phyloP scores from a whole-genome alignment of 306 rosid genomes.

The Fagus crenata region DNA sequence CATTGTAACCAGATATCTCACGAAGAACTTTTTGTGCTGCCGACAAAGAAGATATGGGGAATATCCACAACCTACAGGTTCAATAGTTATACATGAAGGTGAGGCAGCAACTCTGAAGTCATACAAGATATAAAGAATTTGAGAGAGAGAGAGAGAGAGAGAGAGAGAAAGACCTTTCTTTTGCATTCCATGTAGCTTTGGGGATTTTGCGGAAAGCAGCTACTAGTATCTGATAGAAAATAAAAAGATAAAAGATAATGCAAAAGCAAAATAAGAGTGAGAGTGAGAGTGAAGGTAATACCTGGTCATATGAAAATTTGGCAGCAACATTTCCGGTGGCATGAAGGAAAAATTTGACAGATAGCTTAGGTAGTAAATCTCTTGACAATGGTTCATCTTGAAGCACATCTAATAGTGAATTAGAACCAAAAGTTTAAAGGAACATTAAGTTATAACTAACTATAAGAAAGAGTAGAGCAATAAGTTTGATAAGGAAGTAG shows the following conservation, averaged over 20 bases:
- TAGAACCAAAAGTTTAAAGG: neutral
- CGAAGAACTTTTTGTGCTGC: constrained; percentile 61
- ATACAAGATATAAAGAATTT: neutral
- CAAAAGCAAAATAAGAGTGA: constrained; percentile 20
- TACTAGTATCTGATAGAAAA: constrained; percentile 53
- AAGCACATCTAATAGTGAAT: constrained; percentile 19
- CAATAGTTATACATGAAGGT: constrained; percentile 28
- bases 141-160: neutral
- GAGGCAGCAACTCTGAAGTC: neutral
- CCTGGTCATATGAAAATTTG: constrained; percentile 75
- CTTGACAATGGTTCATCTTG: constrained; percentile 42
- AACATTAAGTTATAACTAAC: no score
- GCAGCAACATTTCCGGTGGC: constrained; percentile 76
- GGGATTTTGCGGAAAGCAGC: constrained; percentile 65
- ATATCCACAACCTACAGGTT: constrained; percentile 79
- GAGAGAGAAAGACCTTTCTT: constrained; percentile 55
- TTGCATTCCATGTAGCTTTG: constrained; percentile 75
- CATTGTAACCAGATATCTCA: constrained; percentile 49
- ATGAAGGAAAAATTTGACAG: constrained; percentile 75
- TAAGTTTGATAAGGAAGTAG: neutral
- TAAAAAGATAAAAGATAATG: constrained; percentile 16
- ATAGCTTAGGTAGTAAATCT: constrained; percentile 45
- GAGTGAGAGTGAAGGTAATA: constrained; percentile 19
- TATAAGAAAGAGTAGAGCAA: neutral
- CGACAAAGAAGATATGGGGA: constrained; percentile 67